These are phyloP conservation scores for Pezicula neosporulosa DNA, from an alignment of 2,329 filamentous ascomycete genomes.

Conservation along the genomic window DNA sequence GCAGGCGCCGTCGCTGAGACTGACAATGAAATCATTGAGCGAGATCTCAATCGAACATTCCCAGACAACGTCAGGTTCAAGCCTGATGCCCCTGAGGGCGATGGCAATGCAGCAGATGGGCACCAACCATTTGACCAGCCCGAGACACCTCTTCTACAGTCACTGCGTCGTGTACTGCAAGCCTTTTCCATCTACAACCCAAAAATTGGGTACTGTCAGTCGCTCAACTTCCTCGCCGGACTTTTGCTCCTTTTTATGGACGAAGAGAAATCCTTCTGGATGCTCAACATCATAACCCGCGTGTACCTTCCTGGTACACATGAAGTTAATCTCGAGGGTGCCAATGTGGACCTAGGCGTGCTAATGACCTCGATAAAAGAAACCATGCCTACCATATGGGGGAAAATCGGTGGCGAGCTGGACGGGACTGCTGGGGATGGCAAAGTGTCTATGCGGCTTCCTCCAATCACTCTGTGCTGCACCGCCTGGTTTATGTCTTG, in stretches of 20 bases:
- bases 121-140: slow-evolving; percentile 11
- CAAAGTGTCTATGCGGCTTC: slow-evolving; percentile 53
- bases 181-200: slow-evolving; percentile 92
- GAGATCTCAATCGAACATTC: slow-evolving; percentile 90
- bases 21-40: slow-evolving; percentile 87
- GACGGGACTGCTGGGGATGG: slow-evolving; percentile 36
- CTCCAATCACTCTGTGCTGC: slow-evolving; percentile 87
- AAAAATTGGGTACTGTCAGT: slow-evolving; percentile 91
- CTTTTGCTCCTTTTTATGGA: slow-evolving; percentile 84
- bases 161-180: slow-evolving; percentile 79
- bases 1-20: slow-evolving; percentile 59
- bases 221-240: slow-evolving; percentile 90
- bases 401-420: slow-evolving; percentile 79
- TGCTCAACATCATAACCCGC: slow-evolving; percentile 88
- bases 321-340: slow-evolving; percentile 83
- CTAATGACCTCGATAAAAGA: slow-evolving; percentile 86
- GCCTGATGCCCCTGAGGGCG: slow-evolving; percentile 40
- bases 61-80: slow-evolving; percentile 93
- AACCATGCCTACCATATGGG: slow-evolving; percentile 78
- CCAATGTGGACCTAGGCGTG: slow-evolving; percentile 91
- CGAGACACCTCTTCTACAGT: slow-evolving; percentile 76
- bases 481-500: slow-evolving; percentile 98
- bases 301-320: slow-evolving; percentile 89
- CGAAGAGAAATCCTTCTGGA: slow-evolving; percentile 89
- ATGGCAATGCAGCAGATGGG: slow-evolving; percentile 26